Evolutionary conservation across 225 moss, liverwort and hornwort genomes (phyloP).

Genomic region (Marchantia paleacea): DNA sequence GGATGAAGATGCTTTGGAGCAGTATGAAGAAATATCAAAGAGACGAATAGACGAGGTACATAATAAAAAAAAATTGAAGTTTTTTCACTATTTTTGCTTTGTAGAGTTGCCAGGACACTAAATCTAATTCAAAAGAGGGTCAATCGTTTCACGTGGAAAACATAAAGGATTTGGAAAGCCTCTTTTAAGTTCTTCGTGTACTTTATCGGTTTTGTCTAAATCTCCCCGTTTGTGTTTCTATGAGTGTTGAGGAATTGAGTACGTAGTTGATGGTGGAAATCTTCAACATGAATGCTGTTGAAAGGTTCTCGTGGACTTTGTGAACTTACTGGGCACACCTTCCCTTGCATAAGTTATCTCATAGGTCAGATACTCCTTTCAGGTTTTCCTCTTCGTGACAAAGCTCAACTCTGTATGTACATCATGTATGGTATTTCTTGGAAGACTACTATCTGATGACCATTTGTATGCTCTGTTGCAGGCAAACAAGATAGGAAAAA

Average conservation of each 20-base stretch:
- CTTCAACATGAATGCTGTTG: no score
- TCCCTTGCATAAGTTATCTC: no score
- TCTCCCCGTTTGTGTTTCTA: no score
- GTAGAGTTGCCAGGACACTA: not conserved
- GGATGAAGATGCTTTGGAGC: constrained; percentile 88
- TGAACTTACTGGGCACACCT: no score
- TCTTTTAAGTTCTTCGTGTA: no score
- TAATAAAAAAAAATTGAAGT: not conserved
- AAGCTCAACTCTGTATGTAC: not conserved
- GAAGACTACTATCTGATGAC: not conserved
- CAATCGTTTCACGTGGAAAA: no score
- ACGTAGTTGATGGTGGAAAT: no score
- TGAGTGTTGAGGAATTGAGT: no score
- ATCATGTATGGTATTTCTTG: not conserved
- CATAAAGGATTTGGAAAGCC: no score
- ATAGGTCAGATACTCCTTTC: not conserved
- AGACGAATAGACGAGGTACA: constrained; percentile 91
- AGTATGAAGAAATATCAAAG: constrained; percentile 87
- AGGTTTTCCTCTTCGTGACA: not conserved
- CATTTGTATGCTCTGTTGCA: constrained; percentile 33
- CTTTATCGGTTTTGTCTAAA: no score
- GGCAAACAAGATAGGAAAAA: constrained; percentile 99
- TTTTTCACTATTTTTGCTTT: not conserved
- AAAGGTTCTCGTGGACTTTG: no score
- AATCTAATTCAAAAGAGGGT: no score